Evolutionary conservation across 768 basidiomycete species (phyloP), one percentile per base, ranked within the genome.

Genomic region (Mycena haematopus): DNA sequence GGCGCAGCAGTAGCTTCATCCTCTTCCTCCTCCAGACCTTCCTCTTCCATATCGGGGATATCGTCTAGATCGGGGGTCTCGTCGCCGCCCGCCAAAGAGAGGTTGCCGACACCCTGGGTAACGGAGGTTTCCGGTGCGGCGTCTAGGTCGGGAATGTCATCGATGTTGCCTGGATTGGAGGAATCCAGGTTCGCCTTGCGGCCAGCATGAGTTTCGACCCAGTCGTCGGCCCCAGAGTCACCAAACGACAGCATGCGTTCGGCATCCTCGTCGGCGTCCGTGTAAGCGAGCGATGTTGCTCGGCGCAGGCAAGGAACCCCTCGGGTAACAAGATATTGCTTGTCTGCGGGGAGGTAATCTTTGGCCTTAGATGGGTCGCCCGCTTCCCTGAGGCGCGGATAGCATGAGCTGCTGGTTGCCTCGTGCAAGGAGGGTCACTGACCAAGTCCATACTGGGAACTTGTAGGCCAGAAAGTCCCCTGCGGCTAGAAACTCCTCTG

Each of bases 31-130:
- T 91, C 96, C 38, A 96, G 82, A 66, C 86, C 86, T n/a, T 95
- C 95, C 71, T 95, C 94, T 74, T 97, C 95, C 94, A 99, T 97
- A 79, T 99, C 97, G 6, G 97, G 97, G 58, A 99, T 99, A 75
- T 98, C 95, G 73, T 96, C 95, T 69, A 98, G 82, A 80, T 98
- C 89, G 27, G 95, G 94, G n/a, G 90, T 93, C 65, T 62, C 71
- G 27, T 58, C 72, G 15, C 61, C 67, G 0, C 70, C 76, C 59
- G 75, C 75, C n/a, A 88, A 68, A 17, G 82, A 82, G 63, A 88
- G 58, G 25, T 73, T 77, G 19, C 78, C 78, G 36, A 88, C 75
- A 2, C 80, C 81, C 40, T 74, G 73, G 17, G 80, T 66, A 25
- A 86, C 71, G 1, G 60, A 53, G 25, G 53, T 47, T 31, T 77